Conservation (phyloP, 495 filamentous ascomycete genomes). For the Letharia columbiana region DNA sequence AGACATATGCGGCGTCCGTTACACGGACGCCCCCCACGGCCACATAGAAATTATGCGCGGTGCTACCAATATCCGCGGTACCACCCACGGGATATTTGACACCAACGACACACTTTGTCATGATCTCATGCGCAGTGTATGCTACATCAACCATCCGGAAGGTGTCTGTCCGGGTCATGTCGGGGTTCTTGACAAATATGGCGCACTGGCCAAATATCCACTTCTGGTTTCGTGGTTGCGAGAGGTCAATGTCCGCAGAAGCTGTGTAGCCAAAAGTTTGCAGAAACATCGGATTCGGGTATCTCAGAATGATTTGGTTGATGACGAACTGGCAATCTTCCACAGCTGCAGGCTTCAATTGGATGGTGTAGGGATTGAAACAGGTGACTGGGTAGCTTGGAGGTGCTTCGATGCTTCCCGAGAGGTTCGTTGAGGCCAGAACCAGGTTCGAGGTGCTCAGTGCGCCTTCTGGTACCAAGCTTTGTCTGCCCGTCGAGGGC, state of each 20-base stretch:
- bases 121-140: background rate
- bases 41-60: background rate
- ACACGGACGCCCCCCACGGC: background rate
- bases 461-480: background rate
- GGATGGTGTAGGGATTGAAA: background rate
- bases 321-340: conserved; percentile 6
- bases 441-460: background rate
- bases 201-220: background rate
- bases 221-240: background rate
- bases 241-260: conserved; percentile 6
- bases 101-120: background rate
- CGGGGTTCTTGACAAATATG: background rate
- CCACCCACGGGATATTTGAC: background rate
- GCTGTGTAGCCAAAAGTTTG: background rate
- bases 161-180: background rate
- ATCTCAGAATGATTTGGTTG: conserved; percentile 6
- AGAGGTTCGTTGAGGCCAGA: background rate
- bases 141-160: conserved; percentile 9
- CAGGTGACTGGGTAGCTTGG: background rate
- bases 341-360: background rate
- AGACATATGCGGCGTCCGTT: background rate
- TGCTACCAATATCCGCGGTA: background rate
- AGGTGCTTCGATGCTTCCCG: background rate
- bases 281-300: background rate
- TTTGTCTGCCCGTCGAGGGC: background rate